Evolutionary conservation across 805 yeast species (phyloP), one percentile per base, ranked within the genome.

Genomic region (Schizosaccharomyces japonicus): DNA sequence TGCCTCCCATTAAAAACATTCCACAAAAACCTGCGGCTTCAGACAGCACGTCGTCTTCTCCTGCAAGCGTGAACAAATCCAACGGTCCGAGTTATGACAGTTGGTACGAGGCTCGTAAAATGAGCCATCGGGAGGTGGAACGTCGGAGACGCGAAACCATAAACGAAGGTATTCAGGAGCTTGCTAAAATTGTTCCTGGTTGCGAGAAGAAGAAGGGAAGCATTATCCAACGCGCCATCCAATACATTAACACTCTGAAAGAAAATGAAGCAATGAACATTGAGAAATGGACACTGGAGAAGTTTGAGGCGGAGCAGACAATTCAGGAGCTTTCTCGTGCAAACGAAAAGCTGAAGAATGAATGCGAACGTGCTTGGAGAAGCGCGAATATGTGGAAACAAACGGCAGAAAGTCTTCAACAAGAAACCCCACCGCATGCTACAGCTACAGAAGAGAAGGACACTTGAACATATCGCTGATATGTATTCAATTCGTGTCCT

Each of bases 41-140:
- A n/a, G n/a, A n/a, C n/a, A n/a, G n/a, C n/a, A n/a, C n/a, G n/a
- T n/a, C n/a, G n/a, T n/a, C n/a, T n/a, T n/a, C n/a, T n/a, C n/a
- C n/a, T n/a, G n/a, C n/a, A n/a, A n/a, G n/a, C n/a, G n/a, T n/a
- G n/a, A n/a, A n/a, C n/a, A n/a, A n/a, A n/a, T n/a, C n/a, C n/a
- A n/a, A n/a, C n/a, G n/a, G n/a, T n/a, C n/a, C n/a, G n/a, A n/a
- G n/a, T n/a, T n/a, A n/a, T n/a, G n/a, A n/a, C n/a, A n/a, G n/a
- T 60, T 80, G 90, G 87, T 83, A 78, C 58, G 70, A 70, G 51
- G 74, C 75, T 59, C 75, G 95, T 56, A 77, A 80, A 57, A 81
- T 81, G 56, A 85, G 83, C 62, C 98, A 90, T 66, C 85, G 84
- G 63, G 95, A 85, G 63, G 95, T 85, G 21, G 95, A 85, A 64